phyloP scores from a whole-genome alignment of 768 basidiomycete genomes.

The Amanita rubescens region DNA sequence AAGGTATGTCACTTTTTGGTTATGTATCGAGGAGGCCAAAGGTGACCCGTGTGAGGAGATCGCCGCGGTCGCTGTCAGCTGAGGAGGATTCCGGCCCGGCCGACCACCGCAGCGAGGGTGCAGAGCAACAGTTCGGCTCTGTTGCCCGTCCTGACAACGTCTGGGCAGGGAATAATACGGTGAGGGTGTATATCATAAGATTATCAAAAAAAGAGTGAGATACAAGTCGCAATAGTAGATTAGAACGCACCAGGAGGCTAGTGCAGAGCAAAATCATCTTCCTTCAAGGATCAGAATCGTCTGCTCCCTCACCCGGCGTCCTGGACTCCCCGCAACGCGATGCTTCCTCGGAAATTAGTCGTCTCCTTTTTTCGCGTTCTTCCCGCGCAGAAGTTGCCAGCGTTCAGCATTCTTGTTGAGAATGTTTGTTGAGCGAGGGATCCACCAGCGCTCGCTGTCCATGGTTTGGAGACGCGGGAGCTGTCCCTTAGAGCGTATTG shows the following conservation, averaged over 20 bases:
- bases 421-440: constrained; percentile 72
- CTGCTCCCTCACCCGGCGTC: constrained; percentile 42
- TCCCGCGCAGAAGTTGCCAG: constrained; percentile 29
- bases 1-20: constrained; percentile 68
- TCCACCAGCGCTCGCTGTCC: constrained; percentile 51
- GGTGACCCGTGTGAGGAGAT: constrained; percentile 69
- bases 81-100: constrained; percentile 74
- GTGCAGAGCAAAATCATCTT: constrained; percentile 51
- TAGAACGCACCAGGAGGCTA: constrained; percentile 37
- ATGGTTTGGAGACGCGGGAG: constrained; percentile 12
- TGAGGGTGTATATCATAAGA: constrained; percentile 54
- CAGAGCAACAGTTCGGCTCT: constrained; percentile 60
- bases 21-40: constrained; percentile 65
- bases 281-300: constrained; percentile 27
- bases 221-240: neutral
- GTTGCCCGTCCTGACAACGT: constrained; percentile 69
- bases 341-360: constrained; percentile 49
- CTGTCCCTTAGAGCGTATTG: neutral
- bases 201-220: constrained; percentile 7
- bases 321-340: constrained; percentile 44
- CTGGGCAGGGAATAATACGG: constrained; percentile 58
- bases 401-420: constrained; percentile 36
- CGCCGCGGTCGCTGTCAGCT: constrained; percentile 82
- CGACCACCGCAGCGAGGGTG: constrained; percentile 59
- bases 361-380: constrained; percentile 23